A percentile compares a stretch with the other conserved stretches of the same genome.
These are phyloP conservation scores for Chalciporus chontae DNA, from an alignment of 768 basidiomycete genomes.

Conservation along the genomic window DNA sequence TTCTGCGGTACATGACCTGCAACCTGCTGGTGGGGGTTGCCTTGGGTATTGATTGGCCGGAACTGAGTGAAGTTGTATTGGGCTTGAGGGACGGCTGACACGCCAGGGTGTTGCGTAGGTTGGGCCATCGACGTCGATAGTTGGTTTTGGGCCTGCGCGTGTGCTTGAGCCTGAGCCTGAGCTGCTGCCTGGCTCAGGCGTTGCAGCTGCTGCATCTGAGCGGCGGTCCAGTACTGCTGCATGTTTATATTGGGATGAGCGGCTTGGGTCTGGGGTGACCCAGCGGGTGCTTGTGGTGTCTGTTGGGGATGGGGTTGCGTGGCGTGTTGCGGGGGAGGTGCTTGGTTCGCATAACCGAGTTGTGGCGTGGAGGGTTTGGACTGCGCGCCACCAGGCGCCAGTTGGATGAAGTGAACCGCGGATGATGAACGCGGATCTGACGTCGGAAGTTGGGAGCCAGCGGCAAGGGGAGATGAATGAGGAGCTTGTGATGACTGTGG, in stretches of 20 bases:
- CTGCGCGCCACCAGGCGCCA: slow-evolving; percentile 16
- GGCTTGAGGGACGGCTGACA: slow-evolving; percentile 17
- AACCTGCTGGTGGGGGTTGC: slow-evolving; percentile 27
- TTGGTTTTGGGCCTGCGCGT: slow-evolving; percentile 23
- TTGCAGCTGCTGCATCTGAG: slow-evolving; percentile 19
- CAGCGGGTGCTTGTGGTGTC: slow-evolving; percentile 20
- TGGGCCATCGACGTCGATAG: slow-evolving; percentile 25
- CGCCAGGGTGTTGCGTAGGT: slow-evolving; percentile 21
- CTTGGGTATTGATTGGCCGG: slow-evolving; percentile 29
- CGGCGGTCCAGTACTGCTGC: slow-evolving; percentile 17
- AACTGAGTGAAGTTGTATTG: slow-evolving; percentile 36
- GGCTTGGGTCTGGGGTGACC: slow-evolving; percentile 19
- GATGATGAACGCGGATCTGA: slow-evolving; percentile 23
- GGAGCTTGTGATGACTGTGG: slow-evolving; percentile 31
- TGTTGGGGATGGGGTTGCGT: slow-evolving; percentile 24
- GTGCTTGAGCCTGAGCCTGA: slow-evolving; percentile 21
- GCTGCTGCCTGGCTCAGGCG: slow-evolving; percentile 6
- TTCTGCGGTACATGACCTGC: slow-evolving; percentile 21
- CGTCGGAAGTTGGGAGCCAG: slow-evolving; percentile 28
- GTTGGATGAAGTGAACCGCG: slow-evolving; percentile 27
- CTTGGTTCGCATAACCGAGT: slow-evolving; percentile 21
- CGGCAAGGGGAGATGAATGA: slow-evolving; percentile 29
- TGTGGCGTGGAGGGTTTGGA: slow-evolving; percentile 32
- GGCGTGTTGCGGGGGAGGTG: slow-evolving; percentile 18
- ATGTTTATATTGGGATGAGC: slow-evolving; percentile 12